Percentiles rank a stretch among this genome's conserved stretches.
Evolutionary conservation across 1,284 basidiomycete species (phyloP).

Genomic region (Leucoagaricus sp.): DNA sequence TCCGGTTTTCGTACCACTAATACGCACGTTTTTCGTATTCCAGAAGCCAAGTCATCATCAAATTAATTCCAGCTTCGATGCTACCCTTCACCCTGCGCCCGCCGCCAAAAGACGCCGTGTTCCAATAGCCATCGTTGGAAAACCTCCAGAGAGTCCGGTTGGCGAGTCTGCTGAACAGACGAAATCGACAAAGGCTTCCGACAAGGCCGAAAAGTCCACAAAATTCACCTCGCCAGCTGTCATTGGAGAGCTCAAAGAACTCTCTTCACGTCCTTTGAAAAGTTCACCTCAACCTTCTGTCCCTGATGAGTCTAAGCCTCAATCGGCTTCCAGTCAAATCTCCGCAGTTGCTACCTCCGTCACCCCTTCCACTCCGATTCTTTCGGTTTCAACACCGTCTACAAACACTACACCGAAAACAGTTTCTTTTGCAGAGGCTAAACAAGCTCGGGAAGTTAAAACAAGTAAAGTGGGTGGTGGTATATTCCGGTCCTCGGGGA

Average conservation of each 20-base stretch:
- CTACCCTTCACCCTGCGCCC: conserved; percentile 18
- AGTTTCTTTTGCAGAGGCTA: conserved; percentile 53
- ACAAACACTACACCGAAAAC: conserved; percentile 27
- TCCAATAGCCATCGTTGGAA: conserved; percentile 71
- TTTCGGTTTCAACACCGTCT: conserved; percentile 19
- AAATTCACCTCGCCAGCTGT: background rate
- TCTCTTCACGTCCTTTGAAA: conserved; percentile 34
- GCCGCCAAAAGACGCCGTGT: conserved; percentile 53
- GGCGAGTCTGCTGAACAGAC: background rate
- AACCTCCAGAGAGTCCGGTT: conserved; percentile 28
- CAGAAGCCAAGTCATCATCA: conserved; percentile 4
- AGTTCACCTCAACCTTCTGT: background rate
- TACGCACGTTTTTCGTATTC: background rate
- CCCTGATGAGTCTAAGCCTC: conserved; percentile 2
- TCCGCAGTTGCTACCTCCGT: background rate
- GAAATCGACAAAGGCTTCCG: background rate
- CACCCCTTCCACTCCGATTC: conserved; percentile 11
- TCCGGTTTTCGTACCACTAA: background rate
- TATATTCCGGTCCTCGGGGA: conserved; percentile 56
- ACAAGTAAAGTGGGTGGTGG: conserved; percentile 55
- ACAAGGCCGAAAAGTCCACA: background rate
- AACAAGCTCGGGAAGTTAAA: conserved; percentile 49
- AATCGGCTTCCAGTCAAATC: background rate
- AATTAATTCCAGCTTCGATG: conserved; percentile 1
- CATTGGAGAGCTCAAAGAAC: background rate